A percentile compares a stretch with the other conserved stretches of the same genome.
phyloP scores from a whole-genome alignment of 345 rosid genomes.

The Rhodamnia argentea region DNA sequence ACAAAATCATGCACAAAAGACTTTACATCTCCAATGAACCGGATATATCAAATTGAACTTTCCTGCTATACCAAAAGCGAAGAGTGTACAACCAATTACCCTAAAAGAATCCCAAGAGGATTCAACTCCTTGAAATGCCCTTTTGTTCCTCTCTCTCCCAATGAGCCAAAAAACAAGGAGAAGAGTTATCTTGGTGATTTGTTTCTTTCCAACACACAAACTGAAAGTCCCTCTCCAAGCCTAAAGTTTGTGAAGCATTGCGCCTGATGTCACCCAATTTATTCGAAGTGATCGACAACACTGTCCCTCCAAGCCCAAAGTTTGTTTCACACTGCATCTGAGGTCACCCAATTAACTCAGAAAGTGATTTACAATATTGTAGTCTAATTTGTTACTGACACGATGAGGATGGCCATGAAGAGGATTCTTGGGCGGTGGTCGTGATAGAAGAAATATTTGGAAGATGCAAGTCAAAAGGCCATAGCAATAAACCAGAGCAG shows the following conservation, averaged over 20 bases:
- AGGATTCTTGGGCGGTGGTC: not conserved
- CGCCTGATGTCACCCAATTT: not conserved
- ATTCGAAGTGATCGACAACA: not conserved
- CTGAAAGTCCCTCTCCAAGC: not conserved
- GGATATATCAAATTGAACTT: not conserved
- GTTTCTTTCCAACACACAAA: not conserved
- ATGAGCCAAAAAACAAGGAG: not conserved
- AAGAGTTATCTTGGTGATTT: not conserved
- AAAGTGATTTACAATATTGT: not conserved
- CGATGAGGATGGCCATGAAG: not conserved
- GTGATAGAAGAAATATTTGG: not conserved
- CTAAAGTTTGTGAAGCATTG: not conserved
- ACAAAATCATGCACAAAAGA: not conserved
- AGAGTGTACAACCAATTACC: not conserved
- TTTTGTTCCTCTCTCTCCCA: not conserved
- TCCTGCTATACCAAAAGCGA: not conserved
- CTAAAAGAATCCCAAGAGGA: not conserved
- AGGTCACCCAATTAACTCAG: not conserved
- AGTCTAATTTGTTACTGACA: not conserved
- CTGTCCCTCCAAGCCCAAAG: not conserved
- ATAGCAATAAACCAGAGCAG: not conserved
- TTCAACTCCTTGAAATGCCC: not conserved
- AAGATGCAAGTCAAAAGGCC: not conserved
- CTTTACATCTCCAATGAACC: not conserved
- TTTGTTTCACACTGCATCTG: not conserved